Percentiles rank a stretch among this genome's conserved stretches.
phyloP scores from a whole-genome alignment of 2,329 filamentous ascomycete species.

The Colletotrichum sp. region DNA sequence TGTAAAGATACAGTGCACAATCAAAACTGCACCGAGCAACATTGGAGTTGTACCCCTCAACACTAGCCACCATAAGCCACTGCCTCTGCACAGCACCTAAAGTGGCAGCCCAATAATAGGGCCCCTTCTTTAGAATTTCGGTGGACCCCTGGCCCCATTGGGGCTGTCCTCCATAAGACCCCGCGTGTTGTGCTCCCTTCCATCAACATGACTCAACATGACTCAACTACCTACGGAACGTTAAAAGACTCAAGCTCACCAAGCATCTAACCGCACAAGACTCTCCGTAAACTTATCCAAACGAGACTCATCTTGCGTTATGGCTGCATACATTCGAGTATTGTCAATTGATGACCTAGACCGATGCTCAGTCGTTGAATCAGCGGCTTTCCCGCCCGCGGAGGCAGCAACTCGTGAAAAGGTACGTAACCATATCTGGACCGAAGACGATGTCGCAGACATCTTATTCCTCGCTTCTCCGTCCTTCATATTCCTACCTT shows the following conservation, averaged over 20 bases:
- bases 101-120: background rate
- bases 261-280: background rate
- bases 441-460: background rate
- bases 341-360: constrained; percentile 28
- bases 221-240: background rate
- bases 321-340: constrained; percentile 28
- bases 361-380: constrained; percentile 26
- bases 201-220: background rate
- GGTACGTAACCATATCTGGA: constrained; percentile 11
- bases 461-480: background rate
- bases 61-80: background rate
- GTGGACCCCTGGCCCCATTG: background rate
- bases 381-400: constrained; percentile 31
- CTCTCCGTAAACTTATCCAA: background rate
- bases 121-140: background rate
- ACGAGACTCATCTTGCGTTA: background rate
- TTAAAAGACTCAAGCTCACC: background rate
- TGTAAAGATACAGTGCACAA: background rate
- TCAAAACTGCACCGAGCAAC: background rate
- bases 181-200: background rate
- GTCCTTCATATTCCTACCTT: background rate
- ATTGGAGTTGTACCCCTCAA: background rate
- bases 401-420: constrained; percentile 33
- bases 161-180: background rate
- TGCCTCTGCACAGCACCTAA: background rate